phyloP scores from a whole-genome alignment of 2,329 filamentous ascomycete genomes.

The Amphichorda felina region DNA sequence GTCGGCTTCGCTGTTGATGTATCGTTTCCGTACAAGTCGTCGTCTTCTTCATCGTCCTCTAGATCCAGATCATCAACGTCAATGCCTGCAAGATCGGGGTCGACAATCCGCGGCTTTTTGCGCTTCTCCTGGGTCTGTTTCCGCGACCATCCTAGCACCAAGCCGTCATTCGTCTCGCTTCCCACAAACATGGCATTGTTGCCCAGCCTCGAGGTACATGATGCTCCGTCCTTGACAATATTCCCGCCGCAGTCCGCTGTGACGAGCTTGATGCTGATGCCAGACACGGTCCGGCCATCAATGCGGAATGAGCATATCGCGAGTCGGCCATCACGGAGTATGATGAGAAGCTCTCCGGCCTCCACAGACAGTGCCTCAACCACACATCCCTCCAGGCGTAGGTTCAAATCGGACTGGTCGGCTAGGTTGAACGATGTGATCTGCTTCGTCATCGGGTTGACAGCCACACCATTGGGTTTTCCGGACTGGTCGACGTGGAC shows the following conservation, averaged over 20 bases:
- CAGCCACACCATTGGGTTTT: constrained; percentile 81
- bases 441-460: constrained; percentile 81
- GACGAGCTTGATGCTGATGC: constrained; percentile 61
- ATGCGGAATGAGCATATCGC: constrained; percentile 71
- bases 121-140: constrained; percentile 53
- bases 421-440: constrained; percentile 73
- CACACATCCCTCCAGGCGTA: constrained; percentile 71
- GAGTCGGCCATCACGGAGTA: constrained; percentile 64
- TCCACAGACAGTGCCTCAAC: constrained; percentile 68
- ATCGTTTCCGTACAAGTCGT: constrained; percentile 48
- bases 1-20: constrained; percentile 47
- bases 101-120: constrained; percentile 48
- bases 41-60: constrained; percentile 53
- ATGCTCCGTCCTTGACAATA: constrained; percentile 48
- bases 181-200: constrained; percentile 69
- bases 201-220: constrained; percentile 58
- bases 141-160: constrained; percentile 68
- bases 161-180: constrained; percentile 71
- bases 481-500: constrained; percentile 95
- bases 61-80: constrained; percentile 39
- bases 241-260: constrained; percentile 48
- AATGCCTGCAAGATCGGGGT: constrained; percentile 33
- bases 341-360: constrained; percentile 72
- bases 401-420: constrained; percentile 70
- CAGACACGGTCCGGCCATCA: constrained; percentile 84